Evolutionary conservation across 352 stramenopile species (phyloP), one percentile per base, ranked within the genome.

Genomic region (Phytophthora vignae): DNA sequence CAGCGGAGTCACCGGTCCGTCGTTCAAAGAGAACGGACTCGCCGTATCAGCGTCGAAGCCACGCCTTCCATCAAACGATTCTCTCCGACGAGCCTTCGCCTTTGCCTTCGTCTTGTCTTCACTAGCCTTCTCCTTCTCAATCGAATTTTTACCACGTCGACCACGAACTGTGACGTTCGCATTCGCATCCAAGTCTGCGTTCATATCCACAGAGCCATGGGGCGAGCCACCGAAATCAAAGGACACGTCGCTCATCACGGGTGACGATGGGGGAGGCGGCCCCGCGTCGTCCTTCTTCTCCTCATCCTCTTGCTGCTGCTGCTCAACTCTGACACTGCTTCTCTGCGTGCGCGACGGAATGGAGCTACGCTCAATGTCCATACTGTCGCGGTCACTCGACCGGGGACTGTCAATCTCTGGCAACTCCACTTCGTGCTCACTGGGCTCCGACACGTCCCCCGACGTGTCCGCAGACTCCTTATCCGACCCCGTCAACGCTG

Each of bases 1-100:
- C 1, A 94, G 33, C 3, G 87, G 87, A 0, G 85, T 92, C n/a
- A 93, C 53, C n/a, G 81, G 60, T 4, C 73, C 83, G 8, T 88
- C 83, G 29, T 90, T 77, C 53, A 90, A 77, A 0, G 82, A 81
- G 62, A 94, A 92, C 15, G 87, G 87, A 14, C 84, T 92, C 9
- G 50, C 55, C 25, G 70, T 66, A n/a, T 78, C 67, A 9, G 79
- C 71, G 31, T 84, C 75, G 70, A 91, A 91, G n/a, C 81, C 81
- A 21, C 33, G 65, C 4, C 5, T 38, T 22, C 73, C 75, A 40
- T 73, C 71, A 64, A 85, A 84, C 3, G 81, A 86, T 56, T 87
- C 76, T 61, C 71, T 64, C 48, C 69, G 76, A 54, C 64, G 64
- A 67, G 67, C n/a, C 64, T 80, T 70, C 44, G 22, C 46, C n/a